phyloP scores from a whole-genome alignment of 179 eudicot genomes.

The Sideroxylon spinosum region DNA sequence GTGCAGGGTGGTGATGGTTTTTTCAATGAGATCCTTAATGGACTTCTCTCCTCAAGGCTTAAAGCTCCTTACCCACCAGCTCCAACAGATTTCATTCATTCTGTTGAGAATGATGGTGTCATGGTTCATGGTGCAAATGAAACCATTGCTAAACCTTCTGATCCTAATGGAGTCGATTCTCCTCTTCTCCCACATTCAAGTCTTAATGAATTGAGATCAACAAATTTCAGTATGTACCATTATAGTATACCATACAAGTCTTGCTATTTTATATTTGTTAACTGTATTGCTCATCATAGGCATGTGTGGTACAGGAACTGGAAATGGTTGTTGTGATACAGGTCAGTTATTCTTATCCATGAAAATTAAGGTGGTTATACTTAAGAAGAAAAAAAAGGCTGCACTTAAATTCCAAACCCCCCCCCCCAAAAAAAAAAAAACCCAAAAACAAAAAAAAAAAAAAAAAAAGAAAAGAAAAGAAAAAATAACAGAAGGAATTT shows the following conservation, averaged over 20 bases:
- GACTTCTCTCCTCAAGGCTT: constrained; percentile 75
- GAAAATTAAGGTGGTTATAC: constrained; percentile 7
- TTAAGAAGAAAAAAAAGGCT: neutral
- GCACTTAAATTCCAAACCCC: neutral
- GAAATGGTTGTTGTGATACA: constrained; percentile 26
- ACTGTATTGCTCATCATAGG: constrained; percentile 19
- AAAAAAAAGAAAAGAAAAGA: neutral
- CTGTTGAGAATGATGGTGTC: constrained; percentile 30
- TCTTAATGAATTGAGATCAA: constrained; percentile 32
- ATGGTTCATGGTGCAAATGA: constrained; percentile 35
- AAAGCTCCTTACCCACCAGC: constrained; percentile 68
- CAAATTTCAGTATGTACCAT: constrained; percentile 48
- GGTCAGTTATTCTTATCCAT: constrained; percentile 33
- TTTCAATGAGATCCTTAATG: constrained; percentile 90
- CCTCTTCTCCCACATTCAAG: constrained; percentile 50
- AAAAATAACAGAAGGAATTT: too few relatives aligned
- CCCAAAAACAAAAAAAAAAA: too few relatives aligned
- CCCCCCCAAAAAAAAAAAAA: neutral
- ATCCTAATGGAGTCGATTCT: constrained; percentile 44
- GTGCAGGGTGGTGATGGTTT: constrained; percentile 98
- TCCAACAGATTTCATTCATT: constrained; percentile 54
- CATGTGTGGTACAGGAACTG: constrained; percentile 42
- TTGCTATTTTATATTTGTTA: neutral
- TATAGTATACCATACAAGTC: neutral
- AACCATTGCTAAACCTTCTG: constrained; percentile 34